Evolutionary conservation across 768 basidiomycete species (phyloP), one percentile per base, ranked within the genome.

Genomic region (Boletales sp.): DNA sequence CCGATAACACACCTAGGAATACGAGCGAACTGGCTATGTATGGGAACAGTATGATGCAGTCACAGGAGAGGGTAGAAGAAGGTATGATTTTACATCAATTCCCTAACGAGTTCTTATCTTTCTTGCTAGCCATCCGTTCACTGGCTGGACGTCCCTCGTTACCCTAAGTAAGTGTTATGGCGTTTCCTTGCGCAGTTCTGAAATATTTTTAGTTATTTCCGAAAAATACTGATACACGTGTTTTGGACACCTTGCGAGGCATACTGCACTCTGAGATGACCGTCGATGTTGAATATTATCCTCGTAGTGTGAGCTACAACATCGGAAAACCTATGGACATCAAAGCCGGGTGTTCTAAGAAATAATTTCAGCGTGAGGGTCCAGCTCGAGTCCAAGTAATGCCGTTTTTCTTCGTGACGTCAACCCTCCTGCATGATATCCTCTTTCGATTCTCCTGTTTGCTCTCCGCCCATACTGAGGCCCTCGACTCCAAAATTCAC

Each of bases 21-120:
- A 92, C 65, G 76, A 91, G 62, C 80, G 88, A 27, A 97, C 94
- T 4, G 94, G 93, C 4, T 95, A 92, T 64, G 91, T 92, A 14
- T 98, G 94, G 94, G 94, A 98, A 69, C 95, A 97, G 68, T 98
- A 97, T 65, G 87, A 97, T 66, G 74, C 92, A 1, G 66, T 74
- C 4, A 89, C 82, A 14, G 94, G 94, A 15, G 80, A 91, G 64
- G 94, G 94, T 2, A 77, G 77, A 64, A 71, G 94, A 73, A 95
- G 91, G 90, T 87, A 53, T n/a, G 75, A 59, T 41, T 35, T 18
- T 17, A 35, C 37, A 15, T n/a, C 24, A n/a, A 53, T 49, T 35
- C 32, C 38, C 40, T 45, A 17, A 7, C 43, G 44, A 31, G 19
- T 56, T 13, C 27, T 61, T 32, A 54, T 40, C 18, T 41, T 44